These are phyloP conservation scores for Trypanosoma conorhini DNA, from an alignment of 208 protist genomes.

Conservation along the genomic window DNA sequence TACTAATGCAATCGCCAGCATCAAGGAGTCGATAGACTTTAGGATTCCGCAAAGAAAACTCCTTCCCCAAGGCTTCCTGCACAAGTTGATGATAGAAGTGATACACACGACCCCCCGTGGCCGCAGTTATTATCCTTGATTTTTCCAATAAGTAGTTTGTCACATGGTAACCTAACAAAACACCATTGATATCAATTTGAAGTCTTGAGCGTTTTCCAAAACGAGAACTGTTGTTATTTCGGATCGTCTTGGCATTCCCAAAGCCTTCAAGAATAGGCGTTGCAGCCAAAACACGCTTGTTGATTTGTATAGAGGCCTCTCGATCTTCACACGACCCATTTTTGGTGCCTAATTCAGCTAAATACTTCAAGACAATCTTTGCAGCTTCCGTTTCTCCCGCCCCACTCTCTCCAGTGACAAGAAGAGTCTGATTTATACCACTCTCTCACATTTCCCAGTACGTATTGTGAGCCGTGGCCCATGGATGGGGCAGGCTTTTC, in stretches of 20 bases:
- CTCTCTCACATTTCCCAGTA: conserved; percentile 38
- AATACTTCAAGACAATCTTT: conserved; percentile 44
- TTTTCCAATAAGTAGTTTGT: conserved; percentile 82
- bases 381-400: conserved; percentile 44
- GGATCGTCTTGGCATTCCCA: conserved; percentile 89
- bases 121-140: conserved; percentile 61
- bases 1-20: conserved; percentile 27
- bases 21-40: conserved; percentile 31
- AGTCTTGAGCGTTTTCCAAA: conserved; percentile 86
- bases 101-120: conserved; percentile 68
- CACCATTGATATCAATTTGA: conserved; percentile 49
- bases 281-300: conserved; percentile 39
- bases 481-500: conserved; percentile 43
- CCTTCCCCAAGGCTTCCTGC: conserved; percentile 20
- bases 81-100: conserved; percentile 89
- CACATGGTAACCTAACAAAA: conserved; percentile 45
- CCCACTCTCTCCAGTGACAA: conserved; percentile 48
- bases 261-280: conserved; percentile 91
- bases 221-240: conserved; percentile 89
- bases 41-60: conserved; percentile 25
- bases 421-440: conserved; percentile 37
- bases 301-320: conserved; percentile 23
- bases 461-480: conserved; percentile 42
- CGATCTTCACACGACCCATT: conserved; percentile 23
- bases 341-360: conserved; percentile 29